Percentiles rank a stretch among this genome's conserved stretches.
These are phyloP conservation scores for Naematelia aurantialba DNA, from an alignment of 768 basidiomycete genomes.

Conservation along the genomic window DNA sequence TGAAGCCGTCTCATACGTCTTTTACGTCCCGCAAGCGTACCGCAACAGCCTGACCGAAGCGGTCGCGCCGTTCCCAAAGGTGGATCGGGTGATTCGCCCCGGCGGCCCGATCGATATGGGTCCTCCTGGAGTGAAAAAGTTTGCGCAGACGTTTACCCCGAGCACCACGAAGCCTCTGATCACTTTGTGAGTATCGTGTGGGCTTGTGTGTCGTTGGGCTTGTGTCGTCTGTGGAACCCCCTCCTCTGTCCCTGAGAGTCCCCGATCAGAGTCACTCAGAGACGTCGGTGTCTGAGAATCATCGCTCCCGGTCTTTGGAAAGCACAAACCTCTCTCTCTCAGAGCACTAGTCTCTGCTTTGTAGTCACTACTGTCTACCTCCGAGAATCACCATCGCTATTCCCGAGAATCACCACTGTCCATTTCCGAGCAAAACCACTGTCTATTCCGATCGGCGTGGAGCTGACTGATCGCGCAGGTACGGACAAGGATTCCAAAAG, in stretches of 20 bases:
- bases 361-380: too few species aligned
- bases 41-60: constrained; percentile 21
- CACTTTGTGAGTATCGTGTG: constrained; percentile 33
- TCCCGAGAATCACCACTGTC: not conserved
- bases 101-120: constrained; percentile 16
- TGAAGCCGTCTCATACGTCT: constrained; percentile 42
- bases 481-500: constrained; percentile 34
- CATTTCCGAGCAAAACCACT: too few species aligned
- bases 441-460: not conserved
- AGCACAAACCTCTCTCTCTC: too few species aligned
- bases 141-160: constrained; percentile 28
- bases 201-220: not conserved
- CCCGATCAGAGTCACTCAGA: not conserved
- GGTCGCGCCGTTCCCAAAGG: constrained; percentile 34
- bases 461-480: constrained; percentile 13
- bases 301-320: too few species aligned
- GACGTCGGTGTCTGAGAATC: too few species aligned
- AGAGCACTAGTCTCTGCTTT: not conserved
- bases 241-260: not conserved
- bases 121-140: constrained; percentile 5
- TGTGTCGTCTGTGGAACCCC: not conserved
- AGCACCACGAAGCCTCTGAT: constrained; percentile 26
- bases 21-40: constrained; percentile 35
- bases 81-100: constrained; percentile 27
- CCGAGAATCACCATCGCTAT: not conserved